phyloP scores from a whole-genome alignment of 1,284 basidiomycete genomes.

The Sanguinoderma infundibulare region DNA sequence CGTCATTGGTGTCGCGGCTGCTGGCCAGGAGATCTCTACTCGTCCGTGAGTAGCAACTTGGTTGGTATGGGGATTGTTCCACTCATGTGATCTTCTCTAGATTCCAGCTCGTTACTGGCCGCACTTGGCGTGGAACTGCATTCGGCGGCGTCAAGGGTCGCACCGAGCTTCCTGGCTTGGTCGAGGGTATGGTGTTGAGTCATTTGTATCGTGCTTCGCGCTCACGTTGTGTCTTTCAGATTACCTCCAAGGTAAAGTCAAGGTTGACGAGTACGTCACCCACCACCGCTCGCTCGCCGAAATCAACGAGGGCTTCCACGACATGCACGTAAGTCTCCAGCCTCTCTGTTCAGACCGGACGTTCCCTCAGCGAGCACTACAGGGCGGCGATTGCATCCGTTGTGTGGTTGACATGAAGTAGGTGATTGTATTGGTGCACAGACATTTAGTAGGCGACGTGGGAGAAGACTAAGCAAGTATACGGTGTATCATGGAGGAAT shows the following conservation, averaged over 20 bases:
- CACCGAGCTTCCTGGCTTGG: slow-evolving; percentile 90
- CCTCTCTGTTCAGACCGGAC: background rate
- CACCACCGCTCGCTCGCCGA: slow-evolving; percentile 77
- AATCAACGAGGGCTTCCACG: slow-evolving; percentile 90
- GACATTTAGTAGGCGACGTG: too few species aligned
- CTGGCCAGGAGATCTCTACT: slow-evolving; percentile 98
- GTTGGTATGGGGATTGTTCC: too few species aligned
- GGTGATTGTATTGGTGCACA: background rate
- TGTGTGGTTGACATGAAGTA: slow-evolving; percentile 83
- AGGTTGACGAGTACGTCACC: slow-evolving; percentile 91
- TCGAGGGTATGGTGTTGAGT: slow-evolving; percentile 60
- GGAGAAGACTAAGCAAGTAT: slow-evolving; percentile 4
- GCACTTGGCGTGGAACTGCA: slow-evolving; percentile 94
- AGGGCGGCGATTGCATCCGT: slow-evolving; percentile 91
- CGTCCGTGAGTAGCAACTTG: slow-evolving; percentile 70
- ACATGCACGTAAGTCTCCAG: slow-evolving; percentile 86
- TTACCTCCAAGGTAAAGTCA: slow-evolving; percentile 74
- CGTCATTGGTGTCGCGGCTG: slow-evolving; percentile 92
- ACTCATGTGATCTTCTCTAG: slow-evolving; percentile 41
- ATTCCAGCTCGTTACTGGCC: slow-evolving; percentile 86
- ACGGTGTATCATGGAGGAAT: slow-evolving; percentile 24
- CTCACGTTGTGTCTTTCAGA: slow-evolving; percentile 43
- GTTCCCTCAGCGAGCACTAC: too few species aligned
- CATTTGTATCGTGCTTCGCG: background rate
- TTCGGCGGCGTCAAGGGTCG: slow-evolving; percentile 99